phyloP scores from a whole-genome alignment of 1,284 basidiomycete genomes.

The Ganoderma sp. region DNA sequence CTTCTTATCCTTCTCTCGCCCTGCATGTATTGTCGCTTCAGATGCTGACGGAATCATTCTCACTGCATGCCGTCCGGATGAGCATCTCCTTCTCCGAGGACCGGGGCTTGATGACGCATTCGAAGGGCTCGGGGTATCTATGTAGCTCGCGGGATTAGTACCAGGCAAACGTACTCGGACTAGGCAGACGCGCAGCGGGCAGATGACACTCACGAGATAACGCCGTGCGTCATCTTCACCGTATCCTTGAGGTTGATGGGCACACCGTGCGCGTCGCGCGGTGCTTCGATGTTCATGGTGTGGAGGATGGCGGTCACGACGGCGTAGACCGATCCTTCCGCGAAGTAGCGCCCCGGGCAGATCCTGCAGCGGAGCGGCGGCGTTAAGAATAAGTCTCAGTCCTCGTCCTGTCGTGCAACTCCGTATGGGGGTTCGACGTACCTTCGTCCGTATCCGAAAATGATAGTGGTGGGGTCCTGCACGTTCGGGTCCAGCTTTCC shows the following conservation, averaged over 20 bases:
- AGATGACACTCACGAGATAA: conserved; percentile 10
- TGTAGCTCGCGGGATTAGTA: conserved; percentile 42
- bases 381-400: neutral
- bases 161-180: neutral
- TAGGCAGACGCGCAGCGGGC: neutral
- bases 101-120: conserved; percentile 63
- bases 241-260: conserved; percentile 9
- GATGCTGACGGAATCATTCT: neutral
- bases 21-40: neutral
- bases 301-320: conserved; percentile 19
- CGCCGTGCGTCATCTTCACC: conserved; percentile 10
- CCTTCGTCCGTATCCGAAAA: conserved; percentile 36
- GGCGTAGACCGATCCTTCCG: conserved; percentile 19
- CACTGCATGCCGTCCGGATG: conserved; percentile 38
- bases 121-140: conserved; percentile 69
- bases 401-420: neutral
- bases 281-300: conserved; percentile 9
- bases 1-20: neutral
- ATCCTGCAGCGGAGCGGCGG: conserved; percentile 10
- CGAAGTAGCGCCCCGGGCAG: conserved; percentile 27
- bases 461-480: conserved; percentile 17
- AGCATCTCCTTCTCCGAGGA: conserved; percentile 58
- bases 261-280: conserved; percentile 10
- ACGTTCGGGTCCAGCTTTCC: conserved; percentile 21
- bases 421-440: neutral